Base-by-base conservation (phyloP, 208 protist species). In the Cochliopodium minus region DNA sequence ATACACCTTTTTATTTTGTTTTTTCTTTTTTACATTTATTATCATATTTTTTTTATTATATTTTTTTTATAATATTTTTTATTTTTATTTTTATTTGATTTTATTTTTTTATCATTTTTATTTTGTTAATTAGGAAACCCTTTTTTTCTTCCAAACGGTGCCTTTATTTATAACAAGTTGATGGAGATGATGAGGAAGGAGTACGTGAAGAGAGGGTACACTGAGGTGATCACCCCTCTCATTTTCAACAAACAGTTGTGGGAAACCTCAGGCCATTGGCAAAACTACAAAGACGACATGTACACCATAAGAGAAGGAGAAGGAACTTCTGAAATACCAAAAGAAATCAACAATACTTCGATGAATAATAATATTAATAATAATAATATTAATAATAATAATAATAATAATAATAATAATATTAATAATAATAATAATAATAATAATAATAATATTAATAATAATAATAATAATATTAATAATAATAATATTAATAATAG, bases 151-250 rank as follows among this genome's bases (percentile, higher is more conserved):
- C 85, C 81, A 38, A 76, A 90, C 56, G 90, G 90, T 34, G 45
- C 72, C n/a, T 43, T 66, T 10, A 86, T 95, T 26, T 92, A 91
- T 66, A 77, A 85, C 55, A 76, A 49, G 33, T 61, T 94, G 1
- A 49, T 85, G 9, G 52, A 79, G 1, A 79, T 92, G 30, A 79
- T 94, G 4, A 65, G 80, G 38, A 63, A 32, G 9, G 32, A 67
- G 52, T 85, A 83, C 57, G 22, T 52, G n/a, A 60, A 67, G 38
- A 63, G 57, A 32, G 71, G 65, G n/a, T 89, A 77, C 56, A 2
- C 55, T 1, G 81, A 92, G 69, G 87, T 95, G 32, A 80, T 90
- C n/a, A 85, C 85, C 7, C 90, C 90, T n/a, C 85, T 83, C 60
- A 71, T 95, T 10, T 93, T 77, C 72, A 78, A 83, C 49, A 66